Evolutionary conservation across 148 eudicot species (phyloP).

Genomic region (Cornus kousa): DNA sequence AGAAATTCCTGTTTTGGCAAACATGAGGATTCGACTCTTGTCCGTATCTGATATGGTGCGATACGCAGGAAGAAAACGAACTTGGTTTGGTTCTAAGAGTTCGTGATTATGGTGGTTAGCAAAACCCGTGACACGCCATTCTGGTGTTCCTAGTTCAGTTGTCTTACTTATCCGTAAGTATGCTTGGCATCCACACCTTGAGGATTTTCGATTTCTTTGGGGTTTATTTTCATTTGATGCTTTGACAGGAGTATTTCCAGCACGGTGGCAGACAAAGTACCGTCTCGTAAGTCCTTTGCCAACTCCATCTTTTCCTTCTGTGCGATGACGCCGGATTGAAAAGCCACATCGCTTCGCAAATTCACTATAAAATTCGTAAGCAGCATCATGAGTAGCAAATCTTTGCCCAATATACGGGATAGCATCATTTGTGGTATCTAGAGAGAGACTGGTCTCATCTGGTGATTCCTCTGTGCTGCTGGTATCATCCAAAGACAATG

Average conservation of each 20-base stretch:
- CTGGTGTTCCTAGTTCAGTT: constrained; percentile 58
- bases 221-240: constrained; percentile 63
- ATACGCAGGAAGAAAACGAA: constrained; percentile 93
- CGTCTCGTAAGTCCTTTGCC: constrained; percentile 95
- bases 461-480: constrained; percentile 87
- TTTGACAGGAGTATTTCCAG: constrained; percentile 89
- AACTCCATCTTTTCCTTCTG: constrained; percentile 95
- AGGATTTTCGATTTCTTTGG: constrained; percentile 87
- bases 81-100: constrained; percentile 84
- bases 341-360: constrained; percentile 88
- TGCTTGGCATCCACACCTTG: constrained; percentile 96
- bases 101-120: constrained; percentile 92
- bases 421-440: constrained; percentile 57
- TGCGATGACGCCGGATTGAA: constrained; percentile 91
- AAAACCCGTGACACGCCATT: constrained; percentile 95
- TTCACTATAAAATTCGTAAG: constrained; percentile 86
- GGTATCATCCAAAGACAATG: constrained; percentile 71
- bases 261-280: constrained; percentile 96
- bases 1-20: constrained; percentile 89
- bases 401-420: constrained; percentile 85
- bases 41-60: constrained; percentile 84
- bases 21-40: constrained; percentile 80
- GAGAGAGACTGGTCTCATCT: constrained; percentile 56
- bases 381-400: constrained; percentile 83
- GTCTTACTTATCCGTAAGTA: constrained; percentile 88